These are phyloP conservation scores for Sclerotiophoma versabilis DNA, from an alignment of 2,329 filamentous ascomycete species.

Conservation along the genomic window DNA sequence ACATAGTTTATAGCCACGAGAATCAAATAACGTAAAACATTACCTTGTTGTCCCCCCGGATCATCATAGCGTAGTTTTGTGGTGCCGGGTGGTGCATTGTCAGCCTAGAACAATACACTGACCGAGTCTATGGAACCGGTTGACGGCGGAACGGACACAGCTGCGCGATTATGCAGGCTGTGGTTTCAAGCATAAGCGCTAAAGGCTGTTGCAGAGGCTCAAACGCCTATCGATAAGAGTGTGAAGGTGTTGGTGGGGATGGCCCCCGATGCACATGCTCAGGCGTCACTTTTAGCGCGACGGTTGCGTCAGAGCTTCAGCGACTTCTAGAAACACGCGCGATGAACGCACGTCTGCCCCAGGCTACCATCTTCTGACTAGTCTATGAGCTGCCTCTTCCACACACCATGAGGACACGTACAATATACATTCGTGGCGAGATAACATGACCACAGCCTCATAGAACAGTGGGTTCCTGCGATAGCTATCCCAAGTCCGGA, in stretches of 20 bases:
- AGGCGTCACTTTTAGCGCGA: conserved; percentile 32
- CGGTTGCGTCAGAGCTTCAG: conserved; percentile 39
- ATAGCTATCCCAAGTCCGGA: not conserved
- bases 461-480: not conserved
- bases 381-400: conserved; percentile 3
- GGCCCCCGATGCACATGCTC: conserved; percentile 15
- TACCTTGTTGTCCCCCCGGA: no score
- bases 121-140: not conserved
- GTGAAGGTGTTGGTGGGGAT: conserved; percentile 3
- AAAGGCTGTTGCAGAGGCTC: not conserved
- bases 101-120: not conserved
- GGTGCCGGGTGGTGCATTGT: not conserved
- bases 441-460: conserved; percentile 24
- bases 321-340: conserved; percentile 24
- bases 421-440: conserved; percentile 4
- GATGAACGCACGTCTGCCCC: conserved; percentile 16
- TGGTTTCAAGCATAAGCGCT: not conserved
- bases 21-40: conserved; percentile 12
- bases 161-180: not conserved
- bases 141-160: not conserved
- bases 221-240: conserved; percentile 4
- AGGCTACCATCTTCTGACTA: conserved; percentile 28
- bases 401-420: conserved; percentile 18
- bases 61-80: not conserved
- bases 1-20: conserved; percentile 10